A percentile compares a stretch with the other conserved stretches of the same genome.
These are phyloP conservation scores for Chrysosphaeria jannelii DNA, from an alignment of 2,329 filamentous ascomycete genomes.

Conservation along the genomic window DNA sequence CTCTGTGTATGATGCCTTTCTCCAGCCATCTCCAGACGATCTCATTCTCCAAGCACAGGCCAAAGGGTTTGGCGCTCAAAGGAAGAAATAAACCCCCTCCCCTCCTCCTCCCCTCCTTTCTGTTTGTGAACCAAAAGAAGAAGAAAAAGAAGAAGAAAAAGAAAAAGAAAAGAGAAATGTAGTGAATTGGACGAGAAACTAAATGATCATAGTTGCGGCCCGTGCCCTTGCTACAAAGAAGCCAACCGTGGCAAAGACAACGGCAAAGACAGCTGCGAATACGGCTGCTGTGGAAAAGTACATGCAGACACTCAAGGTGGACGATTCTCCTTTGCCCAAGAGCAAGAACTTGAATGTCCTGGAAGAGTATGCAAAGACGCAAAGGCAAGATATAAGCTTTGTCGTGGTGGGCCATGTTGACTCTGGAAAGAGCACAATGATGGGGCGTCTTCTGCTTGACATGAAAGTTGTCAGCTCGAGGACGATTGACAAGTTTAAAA, in stretches of 20 bases:
- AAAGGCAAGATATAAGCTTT: constrained; percentile 66
- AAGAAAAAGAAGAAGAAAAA: constrained; percentile 11
- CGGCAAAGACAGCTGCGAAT: neutral
- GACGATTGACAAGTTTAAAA: constrained; percentile 62
- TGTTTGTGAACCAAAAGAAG: constrained; percentile 14
- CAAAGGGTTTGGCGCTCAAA: constrained; percentile 43
- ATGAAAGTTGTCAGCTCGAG: constrained; percentile 66
- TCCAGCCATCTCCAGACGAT: constrained; percentile 75
- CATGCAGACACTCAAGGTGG: constrained; percentile 12
- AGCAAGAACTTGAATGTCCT: constrained; percentile 66
- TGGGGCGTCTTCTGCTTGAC: constrained; percentile 80
- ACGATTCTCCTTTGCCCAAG: constrained; percentile 24
- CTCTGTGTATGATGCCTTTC: constrained; percentile 25
- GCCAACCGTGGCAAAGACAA: neutral
- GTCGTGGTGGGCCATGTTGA: constrained; percentile 93
- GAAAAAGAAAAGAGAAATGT: too few species aligned
- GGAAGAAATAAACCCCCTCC: constrained; percentile 9
- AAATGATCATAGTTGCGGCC: too few species aligned
- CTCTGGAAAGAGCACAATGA: constrained; percentile 88
- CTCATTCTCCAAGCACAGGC: constrained; percentile 63
- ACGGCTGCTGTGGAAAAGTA: constrained; percentile 7
- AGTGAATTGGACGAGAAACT: too few species aligned
- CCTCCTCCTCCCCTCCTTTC: neutral
- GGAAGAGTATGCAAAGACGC: constrained; percentile 45
- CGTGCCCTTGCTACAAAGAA: constrained; percentile 3